Conservation (phyloP, 2,329 filamentous ascomycete species). For the Neopestalotiopsis sp. region DNA sequence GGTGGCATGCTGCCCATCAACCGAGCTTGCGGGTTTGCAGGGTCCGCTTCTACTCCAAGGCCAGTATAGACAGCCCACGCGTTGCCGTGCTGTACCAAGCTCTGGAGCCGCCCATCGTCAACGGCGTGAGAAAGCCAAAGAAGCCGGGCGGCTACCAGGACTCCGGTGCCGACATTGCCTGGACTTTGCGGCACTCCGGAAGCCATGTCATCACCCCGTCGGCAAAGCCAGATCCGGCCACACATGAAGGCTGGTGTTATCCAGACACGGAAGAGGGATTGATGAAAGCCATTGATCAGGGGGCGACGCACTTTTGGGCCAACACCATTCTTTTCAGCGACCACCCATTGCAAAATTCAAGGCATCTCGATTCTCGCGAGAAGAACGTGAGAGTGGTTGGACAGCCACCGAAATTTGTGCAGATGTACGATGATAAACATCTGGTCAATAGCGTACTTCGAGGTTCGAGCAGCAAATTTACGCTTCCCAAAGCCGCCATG, state of each 20-base stretch:
- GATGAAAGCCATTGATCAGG: neutral
- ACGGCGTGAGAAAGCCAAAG: slow-evolving; percentile 10
- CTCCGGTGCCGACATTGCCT: slow-evolving; percentile 12
- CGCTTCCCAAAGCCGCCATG: slow-evolving; percentile 36
- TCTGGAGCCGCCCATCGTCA: slow-evolving; percentile 10
- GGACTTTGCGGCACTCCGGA: neutral
- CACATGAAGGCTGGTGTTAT: slow-evolving; percentile 4
- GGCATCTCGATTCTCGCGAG: neutral
- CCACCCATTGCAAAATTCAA: neutral
- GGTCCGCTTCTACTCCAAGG: neutral
- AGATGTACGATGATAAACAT: slow-evolving; percentile 45
- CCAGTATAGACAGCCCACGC: neutral
- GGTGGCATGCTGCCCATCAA: neutral
- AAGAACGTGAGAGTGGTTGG: slow-evolving; percentile 5
- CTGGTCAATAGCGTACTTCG: slow-evolving; percentile 51
- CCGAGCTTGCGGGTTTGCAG: neutral
- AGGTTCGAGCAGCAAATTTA: slow-evolving; percentile 38
- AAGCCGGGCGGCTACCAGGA: slow-evolving; percentile 6
- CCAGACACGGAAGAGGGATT: neutral
- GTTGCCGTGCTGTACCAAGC: slow-evolving; percentile 5
- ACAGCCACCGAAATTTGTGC: neutral
- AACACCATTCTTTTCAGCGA: slow-evolving; percentile 6
- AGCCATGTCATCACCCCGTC: neutral
- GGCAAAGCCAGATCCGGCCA: neutral
- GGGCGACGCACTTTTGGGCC: slow-evolving; percentile 2